A percentile compares a stretch with the other conserved stretches of the same genome.
phyloP scores from a whole-genome alignment of 2,329 filamentous ascomycete genomes.

The Diaporthe ampelina region DNA sequence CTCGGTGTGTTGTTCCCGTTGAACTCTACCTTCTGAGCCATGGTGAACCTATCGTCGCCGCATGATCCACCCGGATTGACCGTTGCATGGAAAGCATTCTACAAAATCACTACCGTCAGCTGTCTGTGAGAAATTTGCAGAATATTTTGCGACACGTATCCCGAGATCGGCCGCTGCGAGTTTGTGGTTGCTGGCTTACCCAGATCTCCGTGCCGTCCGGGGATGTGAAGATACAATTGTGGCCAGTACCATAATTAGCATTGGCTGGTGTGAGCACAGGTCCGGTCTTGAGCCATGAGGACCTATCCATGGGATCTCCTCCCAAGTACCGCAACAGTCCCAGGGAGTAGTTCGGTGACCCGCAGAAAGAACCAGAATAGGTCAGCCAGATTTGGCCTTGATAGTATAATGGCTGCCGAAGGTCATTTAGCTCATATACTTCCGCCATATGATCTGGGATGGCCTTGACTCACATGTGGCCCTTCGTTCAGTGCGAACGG shows the following conservation, averaged over 20 bases:
- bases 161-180: too few relatives aligned
- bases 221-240: constrained; percentile 40
- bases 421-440: neutral
- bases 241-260: constrained; percentile 41
- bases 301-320: constrained; percentile 27
- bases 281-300: constrained; percentile 41
- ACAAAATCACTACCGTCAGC: too few relatives aligned
- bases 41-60: constrained; percentile 7
- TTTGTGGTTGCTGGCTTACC: constrained; percentile 16
- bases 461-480: constrained; percentile 4
- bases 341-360: constrained; percentile 40
- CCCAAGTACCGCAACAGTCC: constrained; percentile 40
- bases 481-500: constrained; percentile 18
- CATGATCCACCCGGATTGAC: neutral
- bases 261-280: constrained; percentile 42
- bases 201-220: constrained; percentile 32
- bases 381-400: constrained; percentile 40
- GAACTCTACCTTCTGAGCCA: constrained; percentile 18
- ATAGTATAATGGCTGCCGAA: constrained; percentile 39
- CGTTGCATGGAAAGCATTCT: constrained; percentile 30
- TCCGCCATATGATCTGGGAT: neutral
- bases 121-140: too few relatives aligned
- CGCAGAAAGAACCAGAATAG: constrained; percentile 42
- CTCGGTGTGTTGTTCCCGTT: constrained; percentile 22
- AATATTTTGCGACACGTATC: too few relatives aligned